These are phyloP conservation scores for Agaricus sinodeliciosus DNA, from an alignment of 768 basidiomycete genomes.

Conservation along the genomic window DNA sequence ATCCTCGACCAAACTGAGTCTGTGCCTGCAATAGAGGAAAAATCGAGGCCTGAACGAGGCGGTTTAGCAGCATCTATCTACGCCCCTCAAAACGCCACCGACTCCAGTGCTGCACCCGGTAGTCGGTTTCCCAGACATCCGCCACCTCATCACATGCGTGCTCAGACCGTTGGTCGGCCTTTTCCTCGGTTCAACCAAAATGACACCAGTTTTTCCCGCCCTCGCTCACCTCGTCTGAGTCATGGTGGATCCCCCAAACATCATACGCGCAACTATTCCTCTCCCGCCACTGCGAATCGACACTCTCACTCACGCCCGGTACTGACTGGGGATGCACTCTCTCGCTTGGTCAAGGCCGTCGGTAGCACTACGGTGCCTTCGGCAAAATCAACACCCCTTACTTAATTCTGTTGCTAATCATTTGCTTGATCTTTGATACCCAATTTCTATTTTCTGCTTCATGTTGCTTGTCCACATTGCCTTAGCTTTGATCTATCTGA, in stretches of 20 bases:
- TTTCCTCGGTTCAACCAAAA: slow-evolving; percentile 22
- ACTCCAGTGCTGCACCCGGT: slow-evolving; percentile 33
- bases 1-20: slow-evolving; percentile 11
- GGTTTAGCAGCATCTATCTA: slow-evolving; percentile 49
- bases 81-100: slow-evolving; percentile 35
- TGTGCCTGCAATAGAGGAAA: slow-evolving; percentile 14
- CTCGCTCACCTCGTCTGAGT: slow-evolving; percentile 36
- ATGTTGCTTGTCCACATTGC: neutral
- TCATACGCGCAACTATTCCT: slow-evolving; percentile 60
- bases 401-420: slow-evolving; percentile 10
- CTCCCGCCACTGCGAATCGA: slow-evolving; percentile 36
- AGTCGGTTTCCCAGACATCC: slow-evolving; percentile 20
- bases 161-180: slow-evolving; percentile 49
- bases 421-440: neutral
- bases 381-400: slow-evolving; percentile 12
- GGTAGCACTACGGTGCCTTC: slow-evolving; percentile 27
- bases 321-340: slow-evolving; percentile 66
- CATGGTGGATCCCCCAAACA: slow-evolving; percentile 34
- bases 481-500: neutral
- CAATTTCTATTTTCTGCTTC: neutral
- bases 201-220: slow-evolving; percentile 21
- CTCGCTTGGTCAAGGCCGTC: slow-evolving; percentile 57
- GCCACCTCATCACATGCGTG: slow-evolving; percentile 39
- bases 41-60: slow-evolving; percentile 8
- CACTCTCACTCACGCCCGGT: slow-evolving; percentile 46